Percentiles rank a stretch among this genome's conserved stretches.
phyloP scores from a whole-genome alignment of 768 basidiomycete genomes.

The Tylopilus rubrobrunneus region DNA sequence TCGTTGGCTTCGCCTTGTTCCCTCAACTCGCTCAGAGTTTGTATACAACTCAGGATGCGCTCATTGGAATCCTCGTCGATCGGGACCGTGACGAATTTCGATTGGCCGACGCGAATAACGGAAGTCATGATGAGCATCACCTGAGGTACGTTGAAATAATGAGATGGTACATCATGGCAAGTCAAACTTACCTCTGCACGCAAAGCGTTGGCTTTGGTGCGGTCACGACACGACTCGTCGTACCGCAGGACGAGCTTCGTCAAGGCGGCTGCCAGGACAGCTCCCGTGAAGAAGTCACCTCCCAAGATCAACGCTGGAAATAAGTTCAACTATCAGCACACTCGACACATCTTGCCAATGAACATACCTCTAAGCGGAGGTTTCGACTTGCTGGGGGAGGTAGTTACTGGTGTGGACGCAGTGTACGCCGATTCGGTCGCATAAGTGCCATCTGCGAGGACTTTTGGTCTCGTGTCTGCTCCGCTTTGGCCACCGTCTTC shows the following conservation, averaged over 20 bases:
- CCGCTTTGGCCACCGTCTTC: slow-evolving; percentile 42
- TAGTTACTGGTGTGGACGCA: slow-evolving; percentile 51
- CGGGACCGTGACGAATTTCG: slow-evolving; percentile 88
- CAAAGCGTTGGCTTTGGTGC: slow-evolving; percentile 60
- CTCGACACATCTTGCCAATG: neutral
- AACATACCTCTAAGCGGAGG: slow-evolving; percentile 79
- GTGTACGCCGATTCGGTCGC: slow-evolving; percentile 94
- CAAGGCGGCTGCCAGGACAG: slow-evolving; percentile 83
- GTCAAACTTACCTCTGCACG: slow-evolving; percentile 68
- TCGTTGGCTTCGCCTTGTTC: slow-evolving; percentile 55
- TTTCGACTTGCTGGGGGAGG: slow-evolving; percentile 86
- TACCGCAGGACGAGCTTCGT: slow-evolving; percentile 89
- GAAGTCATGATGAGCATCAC: slow-evolving; percentile 99
- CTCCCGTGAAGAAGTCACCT: slow-evolving; percentile 96
- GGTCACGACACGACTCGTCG: slow-evolving; percentile 47
- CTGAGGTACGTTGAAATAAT: slow-evolving; percentile 33
- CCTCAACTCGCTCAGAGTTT: slow-evolving; percentile 81
- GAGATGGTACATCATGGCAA: neutral
- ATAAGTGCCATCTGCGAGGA: slow-evolving; percentile 95
- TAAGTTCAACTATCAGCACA: neutral
- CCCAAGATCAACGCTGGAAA: slow-evolving; percentile 75
- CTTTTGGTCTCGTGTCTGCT: slow-evolving; percentile 58
- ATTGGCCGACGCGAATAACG: slow-evolving; percentile 94
- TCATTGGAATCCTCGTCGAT: slow-evolving; percentile 99
- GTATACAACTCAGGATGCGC: slow-evolving; percentile 93